Conservation (phyloP, 176 grass and related monocot genomes). For the Aechmea fasciata region DNA sequence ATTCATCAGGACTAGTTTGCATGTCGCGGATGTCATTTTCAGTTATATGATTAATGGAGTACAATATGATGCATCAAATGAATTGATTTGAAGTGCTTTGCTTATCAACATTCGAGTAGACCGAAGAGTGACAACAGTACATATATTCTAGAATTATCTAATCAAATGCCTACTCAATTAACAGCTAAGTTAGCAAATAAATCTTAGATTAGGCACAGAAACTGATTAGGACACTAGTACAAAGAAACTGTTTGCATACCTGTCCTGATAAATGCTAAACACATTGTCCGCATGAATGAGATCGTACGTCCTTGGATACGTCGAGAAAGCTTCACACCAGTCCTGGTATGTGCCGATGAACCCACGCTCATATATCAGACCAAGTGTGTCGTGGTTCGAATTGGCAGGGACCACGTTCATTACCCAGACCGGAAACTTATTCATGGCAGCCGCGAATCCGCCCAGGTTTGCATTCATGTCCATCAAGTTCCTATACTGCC, state of each 20-base stretch:
- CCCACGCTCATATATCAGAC: slow-evolving; percentile 71
- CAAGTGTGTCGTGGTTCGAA: slow-evolving; percentile 60
- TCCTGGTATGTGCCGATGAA: slow-evolving; percentile 96
- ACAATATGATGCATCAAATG: too few relatives aligned
- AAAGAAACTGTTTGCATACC: slow-evolving; percentile 28
- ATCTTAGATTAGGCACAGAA: background rate
- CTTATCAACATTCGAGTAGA: too few relatives aligned
- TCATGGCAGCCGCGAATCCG: slow-evolving; percentile 63
- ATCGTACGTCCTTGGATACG: slow-evolving; percentile 96
- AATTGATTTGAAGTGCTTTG: too few relatives aligned
- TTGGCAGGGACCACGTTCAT: slow-evolving; percentile 79
- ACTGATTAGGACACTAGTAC: background rate
- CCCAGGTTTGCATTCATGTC: slow-evolving; percentile 94
- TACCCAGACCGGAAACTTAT: slow-evolving; percentile 71
- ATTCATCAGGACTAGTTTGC: too few relatives aligned
- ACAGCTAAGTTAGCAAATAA: background rate
- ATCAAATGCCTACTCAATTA: too few relatives aligned
- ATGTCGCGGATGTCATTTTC: too few relatives aligned
- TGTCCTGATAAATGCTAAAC: slow-evolving; percentile 94
- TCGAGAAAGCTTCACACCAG: slow-evolving; percentile 95
- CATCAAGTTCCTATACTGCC: slow-evolving; percentile 83
- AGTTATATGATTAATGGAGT: too few relatives aligned
- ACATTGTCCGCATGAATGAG: slow-evolving; percentile 80
- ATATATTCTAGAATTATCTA: too few relatives aligned
- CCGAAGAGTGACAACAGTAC: too few relatives aligned